Evolutionary conservation across 805 yeast genomes (phyloP).

Genomic region (Monosporozyma servazzii): DNA sequence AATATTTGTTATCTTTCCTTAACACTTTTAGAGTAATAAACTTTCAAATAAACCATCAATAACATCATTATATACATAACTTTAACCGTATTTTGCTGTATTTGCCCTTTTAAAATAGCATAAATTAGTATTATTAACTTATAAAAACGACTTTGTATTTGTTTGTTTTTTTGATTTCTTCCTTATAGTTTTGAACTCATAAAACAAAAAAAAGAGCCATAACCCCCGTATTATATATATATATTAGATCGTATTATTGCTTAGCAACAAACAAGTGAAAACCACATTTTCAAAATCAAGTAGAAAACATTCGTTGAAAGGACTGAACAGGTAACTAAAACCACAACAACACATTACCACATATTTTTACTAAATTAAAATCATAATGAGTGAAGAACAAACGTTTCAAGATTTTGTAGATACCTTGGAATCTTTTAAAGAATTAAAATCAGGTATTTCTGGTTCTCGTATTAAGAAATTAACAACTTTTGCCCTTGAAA

Average conservation of each 20-base stretch:
- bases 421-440: slow-evolving; percentile 35
- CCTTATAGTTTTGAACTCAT: neutral
- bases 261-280: neutral
- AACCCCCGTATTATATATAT: neutral
- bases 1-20: neutral
- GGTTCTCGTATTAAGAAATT: slow-evolving; percentile 88
- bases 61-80: neutral
- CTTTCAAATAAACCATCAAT: neutral
- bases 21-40: neutral
- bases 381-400: slow-evolving; percentile 11
- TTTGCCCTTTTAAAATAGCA: neutral
- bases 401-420: slow-evolving; percentile 32
- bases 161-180: neutral
- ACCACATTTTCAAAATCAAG: neutral
- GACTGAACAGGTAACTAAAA: neutral
- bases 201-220: neutral
- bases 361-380: neutral
- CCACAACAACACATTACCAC: neutral
- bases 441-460: slow-evolving; percentile 80
- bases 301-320: neutral
- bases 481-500: slow-evolving; percentile 65
- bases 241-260: neutral
- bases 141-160: neutral
- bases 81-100: neutral
- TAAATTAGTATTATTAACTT: neutral